Conservation (phyloP, 225 moss, liverwort and hornwort species). For the Straminergon stramineum region DNA sequence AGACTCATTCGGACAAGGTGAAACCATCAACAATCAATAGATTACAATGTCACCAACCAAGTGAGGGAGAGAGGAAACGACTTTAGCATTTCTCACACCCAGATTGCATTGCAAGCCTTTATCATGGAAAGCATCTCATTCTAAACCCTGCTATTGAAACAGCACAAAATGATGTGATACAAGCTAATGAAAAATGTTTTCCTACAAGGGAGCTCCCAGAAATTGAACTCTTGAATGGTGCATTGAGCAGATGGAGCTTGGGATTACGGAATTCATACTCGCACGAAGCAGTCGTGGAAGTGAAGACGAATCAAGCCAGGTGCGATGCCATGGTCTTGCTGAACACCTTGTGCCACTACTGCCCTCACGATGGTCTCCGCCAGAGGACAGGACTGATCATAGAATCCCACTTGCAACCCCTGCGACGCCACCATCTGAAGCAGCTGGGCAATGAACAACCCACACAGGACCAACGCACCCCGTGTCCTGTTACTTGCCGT, state of each 20-base stretch:
- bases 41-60: not conserved
- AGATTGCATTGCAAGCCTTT: not conserved
- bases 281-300: slow-evolving; percentile 54
- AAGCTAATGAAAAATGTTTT: not conserved
- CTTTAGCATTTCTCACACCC: not conserved
- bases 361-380: slow-evolving; percentile 27
- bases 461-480: not conserved
- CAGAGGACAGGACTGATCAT: slow-evolving; percentile 18
- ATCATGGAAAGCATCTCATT: not conserved
- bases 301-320: slow-evolving; percentile 43
- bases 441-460: not conserved
- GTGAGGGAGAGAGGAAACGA: not conserved
- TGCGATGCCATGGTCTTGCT: slow-evolving; percentile 14
- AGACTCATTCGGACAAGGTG: not conserved
- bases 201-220: not conserved
- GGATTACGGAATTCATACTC: not conserved
- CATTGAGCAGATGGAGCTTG: not conserved
- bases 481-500: not conserved
- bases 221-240: not conserved
- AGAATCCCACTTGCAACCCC: slow-evolving; percentile 29
- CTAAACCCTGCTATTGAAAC: too few relatives aligned
- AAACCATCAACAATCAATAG: not conserved
- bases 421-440: not conserved
- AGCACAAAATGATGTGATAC: not conserved
- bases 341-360: not conserved